phyloP scores from a whole-genome alignment of 306 rosid genomes.

The Trifolium fragiferum region DNA sequence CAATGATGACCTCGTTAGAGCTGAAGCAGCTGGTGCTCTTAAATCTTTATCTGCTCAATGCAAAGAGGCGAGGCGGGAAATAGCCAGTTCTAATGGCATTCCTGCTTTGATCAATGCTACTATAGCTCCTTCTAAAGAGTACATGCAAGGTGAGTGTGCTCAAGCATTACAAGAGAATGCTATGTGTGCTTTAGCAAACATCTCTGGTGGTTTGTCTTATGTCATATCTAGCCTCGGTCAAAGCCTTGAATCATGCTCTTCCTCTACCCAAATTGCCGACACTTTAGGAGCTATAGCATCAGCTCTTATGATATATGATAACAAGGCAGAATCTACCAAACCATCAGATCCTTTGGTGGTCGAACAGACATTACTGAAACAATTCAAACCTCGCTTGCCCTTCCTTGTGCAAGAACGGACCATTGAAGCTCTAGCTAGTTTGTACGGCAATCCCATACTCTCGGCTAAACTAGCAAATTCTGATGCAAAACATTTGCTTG shows the following conservation, averaged over 20 bases:
- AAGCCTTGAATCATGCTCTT: constrained; percentile 96
- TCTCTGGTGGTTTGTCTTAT: constrained; percentile 95
- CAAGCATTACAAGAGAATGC: constrained; percentile 99
- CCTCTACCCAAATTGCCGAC: constrained; percentile 88
- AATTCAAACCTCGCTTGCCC: constrained; percentile 70
- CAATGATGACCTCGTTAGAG: constrained; percentile 90
- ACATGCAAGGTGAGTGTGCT: constrained; percentile 97
- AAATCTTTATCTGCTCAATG: constrained; percentile 91
- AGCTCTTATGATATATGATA: constrained; percentile 97
- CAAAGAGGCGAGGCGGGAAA: constrained; percentile 95
- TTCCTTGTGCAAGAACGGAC: constrained; percentile 98
- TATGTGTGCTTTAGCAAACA: constrained; percentile 98
- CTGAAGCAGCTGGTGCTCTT: constrained; percentile 98
- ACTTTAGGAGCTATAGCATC: constrained; percentile 98
- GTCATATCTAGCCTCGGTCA: constrained; percentile 98
- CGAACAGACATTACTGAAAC: constrained; percentile 86
- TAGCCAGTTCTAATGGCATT: constrained; percentile 87
- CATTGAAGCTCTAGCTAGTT: constrained; percentile 94
- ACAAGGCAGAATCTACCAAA: constrained; percentile 79
- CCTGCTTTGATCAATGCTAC: constrained; percentile 97
- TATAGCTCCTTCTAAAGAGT: constrained; percentile 99
- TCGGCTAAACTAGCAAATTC: constrained; percentile 76
- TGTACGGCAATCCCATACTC: constrained; percentile 82
- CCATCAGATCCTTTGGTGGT: constrained; percentile 80
- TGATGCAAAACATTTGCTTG: constrained; percentile 92